Evolutionary conservation across 441 rosid genomes (phyloP).

Genomic region (Bruguiera hainesii): DNA sequence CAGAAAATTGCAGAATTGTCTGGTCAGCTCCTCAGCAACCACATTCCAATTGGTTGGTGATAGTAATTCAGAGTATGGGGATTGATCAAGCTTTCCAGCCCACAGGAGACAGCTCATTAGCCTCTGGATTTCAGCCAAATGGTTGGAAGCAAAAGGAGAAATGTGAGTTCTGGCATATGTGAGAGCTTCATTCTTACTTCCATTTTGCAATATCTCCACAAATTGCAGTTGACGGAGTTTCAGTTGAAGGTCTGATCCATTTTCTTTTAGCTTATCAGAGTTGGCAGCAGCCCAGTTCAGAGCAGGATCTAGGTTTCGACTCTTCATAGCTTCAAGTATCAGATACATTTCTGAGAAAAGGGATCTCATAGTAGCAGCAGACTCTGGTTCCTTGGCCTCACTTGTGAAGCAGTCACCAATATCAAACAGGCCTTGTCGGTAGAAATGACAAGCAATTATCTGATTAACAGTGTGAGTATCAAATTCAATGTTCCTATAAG

Average conservation of each 20-base stretch:
- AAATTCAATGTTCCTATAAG: constrained; percentile 40
- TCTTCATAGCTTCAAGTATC: constrained; percentile 42
- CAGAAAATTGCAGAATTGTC: constrained; percentile 40
- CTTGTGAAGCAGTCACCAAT: constrained; percentile 39
- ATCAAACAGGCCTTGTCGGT: constrained; percentile 41
- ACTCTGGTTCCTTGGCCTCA: constrained; percentile 36
- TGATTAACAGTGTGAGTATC: constrained; percentile 37
- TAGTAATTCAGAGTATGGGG: constrained; percentile 38
- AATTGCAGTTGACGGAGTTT: constrained; percentile 41
- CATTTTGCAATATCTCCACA: constrained; percentile 37
- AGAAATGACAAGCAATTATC: constrained; percentile 40
- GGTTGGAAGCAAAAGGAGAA: constrained; percentile 31
- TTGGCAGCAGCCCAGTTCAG: constrained; percentile 39
- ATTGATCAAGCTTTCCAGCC: constrained; percentile 41
- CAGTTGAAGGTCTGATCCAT: constrained; percentile 41
- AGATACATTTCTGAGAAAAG: constrained; percentile 42
- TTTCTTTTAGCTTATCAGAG: constrained; percentile 36
- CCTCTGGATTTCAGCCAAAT: constrained; percentile 39
- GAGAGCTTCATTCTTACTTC: constrained; percentile 35
- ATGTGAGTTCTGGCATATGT: constrained; percentile 34
- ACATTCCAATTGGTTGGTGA: constrained; percentile 35
- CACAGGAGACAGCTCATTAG: constrained; percentile 42
- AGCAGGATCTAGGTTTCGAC: constrained; percentile 37
- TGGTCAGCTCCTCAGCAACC: constrained; percentile 36
- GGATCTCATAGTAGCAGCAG: constrained; percentile 25